These are phyloP conservation scores for Laguncularia racemosa DNA, from an alignment of 345 rosid species.

Conservation along the genomic window DNA sequence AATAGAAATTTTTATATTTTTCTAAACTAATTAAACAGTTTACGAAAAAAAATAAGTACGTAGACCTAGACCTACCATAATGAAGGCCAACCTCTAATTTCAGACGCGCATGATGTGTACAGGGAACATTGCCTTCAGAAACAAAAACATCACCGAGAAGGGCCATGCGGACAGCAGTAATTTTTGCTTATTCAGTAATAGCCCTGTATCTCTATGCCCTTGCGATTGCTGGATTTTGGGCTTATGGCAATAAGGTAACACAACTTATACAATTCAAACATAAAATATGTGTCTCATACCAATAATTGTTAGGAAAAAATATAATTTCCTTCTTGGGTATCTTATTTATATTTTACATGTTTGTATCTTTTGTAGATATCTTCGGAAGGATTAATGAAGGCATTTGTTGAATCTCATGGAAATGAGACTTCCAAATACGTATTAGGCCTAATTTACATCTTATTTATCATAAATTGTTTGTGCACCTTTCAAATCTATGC, in stretches of 20 bases:
- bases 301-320: too few relatives aligned
- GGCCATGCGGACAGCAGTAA: slow-evolving; percentile 48
- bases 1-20: too few relatives aligned
- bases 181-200: slow-evolving; percentile 26
- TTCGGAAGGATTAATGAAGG: slow-evolving; percentile 29
- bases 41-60: too few relatives aligned
- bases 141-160: slow-evolving; percentile 14
- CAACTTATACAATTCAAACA: too few relatives aligned
- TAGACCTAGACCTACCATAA: too few relatives aligned
- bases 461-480: slow-evolving; percentile 23
- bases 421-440: slow-evolving; percentile 17
- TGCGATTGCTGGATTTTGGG: slow-evolving; percentile 48
- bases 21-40: too few relatives aligned
- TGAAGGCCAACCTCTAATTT: not conserved
- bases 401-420: slow-evolving; percentile 18
- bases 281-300: too few relatives aligned
- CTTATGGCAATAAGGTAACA: slow-evolving; percentile 41
- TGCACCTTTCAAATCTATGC: slow-evolving; percentile 44
- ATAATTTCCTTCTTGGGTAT: not conserved
- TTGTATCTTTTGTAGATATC: not conserved
- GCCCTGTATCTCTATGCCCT: slow-evolving; percentile 25
- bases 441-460: slow-evolving; percentile 16
- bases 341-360: not conserved
- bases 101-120: not conserved
- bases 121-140: slow-evolving; percentile 50